Conservation (phyloP, 208 protist genomes). For the Acanthamoeba quina region DNA sequence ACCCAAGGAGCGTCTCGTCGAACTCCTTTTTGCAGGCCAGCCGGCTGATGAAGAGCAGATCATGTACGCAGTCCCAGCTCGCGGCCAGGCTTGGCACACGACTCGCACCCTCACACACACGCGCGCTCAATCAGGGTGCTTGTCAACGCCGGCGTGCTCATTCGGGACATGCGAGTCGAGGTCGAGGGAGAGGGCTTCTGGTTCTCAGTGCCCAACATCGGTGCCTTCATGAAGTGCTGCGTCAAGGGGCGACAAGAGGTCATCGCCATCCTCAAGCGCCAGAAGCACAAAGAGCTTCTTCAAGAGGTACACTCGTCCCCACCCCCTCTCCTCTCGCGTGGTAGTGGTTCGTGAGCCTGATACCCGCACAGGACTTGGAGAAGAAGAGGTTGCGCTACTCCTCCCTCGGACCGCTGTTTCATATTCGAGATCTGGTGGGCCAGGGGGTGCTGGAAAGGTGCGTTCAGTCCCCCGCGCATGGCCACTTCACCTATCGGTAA, state of each 20-base stretch:
- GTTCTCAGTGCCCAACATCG: constrained; percentile 67
- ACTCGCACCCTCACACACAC: not conserved
- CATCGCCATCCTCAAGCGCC: constrained; percentile 32
- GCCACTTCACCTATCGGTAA: not conserved
- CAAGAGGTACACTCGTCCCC: not conserved
- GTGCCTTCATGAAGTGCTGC: constrained; percentile 34
- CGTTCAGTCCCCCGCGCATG: not conserved
- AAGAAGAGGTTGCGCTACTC: constrained; percentile 46
- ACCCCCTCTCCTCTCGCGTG: not conserved
- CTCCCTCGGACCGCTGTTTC: constrained; percentile 19
- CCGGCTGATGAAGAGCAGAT: constrained; percentile 26
- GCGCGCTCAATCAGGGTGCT: constrained; percentile 5
- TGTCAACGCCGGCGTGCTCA: constrained; percentile 43
- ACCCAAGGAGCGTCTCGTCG: constrained; percentile 23
- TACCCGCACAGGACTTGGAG: not conserved
- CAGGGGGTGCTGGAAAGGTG: constrained; percentile 60
- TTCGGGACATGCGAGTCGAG: constrained; percentile 6
- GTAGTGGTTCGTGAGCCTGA: too few relatives aligned
- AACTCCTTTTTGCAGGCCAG: constrained; percentile 40
- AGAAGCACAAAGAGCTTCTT: constrained; percentile 62
- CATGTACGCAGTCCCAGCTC: not conserved
- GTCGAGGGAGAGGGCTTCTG: constrained; percentile 40
- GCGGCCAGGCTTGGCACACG: not conserved
- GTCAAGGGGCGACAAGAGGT: constrained; percentile 53
- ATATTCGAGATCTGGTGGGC: constrained; percentile 33